These are phyloP conservation scores for Larix sibirica DNA, from an alignment of 83 land plant species.

Conservation along the genomic window DNA sequence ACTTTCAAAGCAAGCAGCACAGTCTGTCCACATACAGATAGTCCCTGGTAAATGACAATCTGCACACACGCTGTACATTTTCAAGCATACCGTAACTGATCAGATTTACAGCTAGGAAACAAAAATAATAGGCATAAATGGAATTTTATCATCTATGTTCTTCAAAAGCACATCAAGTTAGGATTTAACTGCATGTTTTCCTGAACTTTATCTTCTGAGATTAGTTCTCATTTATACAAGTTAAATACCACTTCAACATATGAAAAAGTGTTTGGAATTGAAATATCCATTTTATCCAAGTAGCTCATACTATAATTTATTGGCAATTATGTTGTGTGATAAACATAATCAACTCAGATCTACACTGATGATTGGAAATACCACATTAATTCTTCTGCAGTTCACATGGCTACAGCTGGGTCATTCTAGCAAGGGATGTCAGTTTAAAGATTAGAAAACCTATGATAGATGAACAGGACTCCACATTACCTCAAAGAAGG, in stretches of 20 bases:
- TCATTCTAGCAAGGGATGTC: no score
- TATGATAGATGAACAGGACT: no score
- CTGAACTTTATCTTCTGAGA: neutral
- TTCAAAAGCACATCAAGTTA: neutral
- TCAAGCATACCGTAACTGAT: neutral
- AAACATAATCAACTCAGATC: no score
- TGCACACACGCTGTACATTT: conserved; percentile 76
- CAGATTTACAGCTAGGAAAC: neutral
- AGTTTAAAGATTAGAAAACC: no score
- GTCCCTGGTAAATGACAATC: conserved; percentile 98
- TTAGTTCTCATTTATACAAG: neutral
- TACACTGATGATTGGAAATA: no score
- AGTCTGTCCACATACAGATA: conserved; percentile 99
- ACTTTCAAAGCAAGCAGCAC: conserved; percentile 92
- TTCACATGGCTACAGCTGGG: no score
- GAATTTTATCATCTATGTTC: neutral
- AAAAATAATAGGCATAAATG: neutral
- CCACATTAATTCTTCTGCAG: no score
- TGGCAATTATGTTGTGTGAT: no score
- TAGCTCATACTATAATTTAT: neutral
- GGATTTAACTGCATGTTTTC: neutral
- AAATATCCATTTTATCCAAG: neutral
- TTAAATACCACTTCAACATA: neutral
- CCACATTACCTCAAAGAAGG: no score
- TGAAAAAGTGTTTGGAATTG: neutral